phyloP scores from a whole-genome alignment of 441 rosid genomes.

The Eruca vesicaria region DNA sequence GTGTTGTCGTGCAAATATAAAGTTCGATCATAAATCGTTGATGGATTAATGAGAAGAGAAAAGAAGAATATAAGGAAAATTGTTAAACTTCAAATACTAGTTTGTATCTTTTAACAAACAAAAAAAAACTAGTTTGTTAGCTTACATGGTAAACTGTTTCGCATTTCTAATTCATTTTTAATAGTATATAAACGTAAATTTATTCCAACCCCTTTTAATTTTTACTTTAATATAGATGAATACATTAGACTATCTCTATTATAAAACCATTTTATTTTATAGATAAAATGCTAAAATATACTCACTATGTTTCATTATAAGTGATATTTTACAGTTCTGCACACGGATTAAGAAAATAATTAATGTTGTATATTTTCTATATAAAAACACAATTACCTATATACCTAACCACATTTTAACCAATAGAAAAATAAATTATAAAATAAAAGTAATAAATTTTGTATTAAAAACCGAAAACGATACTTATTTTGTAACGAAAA shows the following conservation, averaged over 20 bases:
- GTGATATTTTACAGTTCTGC: too few species aligned
- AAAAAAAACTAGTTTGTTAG: neutral
- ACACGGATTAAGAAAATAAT: too few species aligned
- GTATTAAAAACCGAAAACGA: too few species aligned
- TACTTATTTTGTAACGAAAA: too few species aligned
- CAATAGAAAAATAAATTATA: too few species aligned
- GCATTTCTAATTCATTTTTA: neutral
- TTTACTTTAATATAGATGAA: neutral
- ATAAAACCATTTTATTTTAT: too few species aligned
- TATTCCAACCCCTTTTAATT: neutral
- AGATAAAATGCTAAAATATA: neutral
- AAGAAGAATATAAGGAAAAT: neutral
- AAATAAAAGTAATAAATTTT: too few species aligned
- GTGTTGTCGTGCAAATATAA: neutral
- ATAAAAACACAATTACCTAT: too few species aligned
- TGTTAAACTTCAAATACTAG: neutral
- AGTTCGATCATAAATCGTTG: neutral
- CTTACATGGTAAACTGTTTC: neutral
- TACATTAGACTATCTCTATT: neutral
- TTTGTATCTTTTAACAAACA: neutral
- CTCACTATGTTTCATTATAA: too few species aligned
- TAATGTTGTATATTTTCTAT: too few species aligned
- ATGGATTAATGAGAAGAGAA: neutral
- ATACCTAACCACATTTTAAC: too few species aligned
- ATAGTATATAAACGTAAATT: neutral